A percentile compares a stretch with the other conserved stretches of the same genome.
These are phyloP conservation scores for Rhizophagus clarus DNA, from an alignment of 192 early-diverging fungal species.

Conservation along the genomic window DNA sequence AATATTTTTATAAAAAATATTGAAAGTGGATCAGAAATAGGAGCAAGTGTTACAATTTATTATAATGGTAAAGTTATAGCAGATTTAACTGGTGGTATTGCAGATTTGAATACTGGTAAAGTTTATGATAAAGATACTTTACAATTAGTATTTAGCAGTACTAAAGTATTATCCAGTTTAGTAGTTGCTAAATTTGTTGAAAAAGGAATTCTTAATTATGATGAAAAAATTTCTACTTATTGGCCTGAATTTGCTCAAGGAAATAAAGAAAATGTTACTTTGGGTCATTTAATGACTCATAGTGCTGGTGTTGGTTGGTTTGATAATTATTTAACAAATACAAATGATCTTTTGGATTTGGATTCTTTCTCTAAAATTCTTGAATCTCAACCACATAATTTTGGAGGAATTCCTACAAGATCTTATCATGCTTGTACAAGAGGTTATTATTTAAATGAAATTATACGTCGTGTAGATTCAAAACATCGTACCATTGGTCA, in stretches of 20 bases:
- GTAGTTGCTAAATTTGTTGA: slow-evolving; percentile 63
- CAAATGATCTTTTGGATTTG: slow-evolving; percentile 49
- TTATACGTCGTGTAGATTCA: slow-evolving; percentile 65
- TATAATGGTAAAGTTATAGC: slow-evolving; percentile 54
- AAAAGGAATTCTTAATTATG: slow-evolving; percentile 55
- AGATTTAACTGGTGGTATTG: slow-evolving; percentile 66
- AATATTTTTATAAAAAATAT: slow-evolving; percentile 22
- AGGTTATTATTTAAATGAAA: slow-evolving; percentile 75
- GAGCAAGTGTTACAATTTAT: slow-evolving; percentile 50
- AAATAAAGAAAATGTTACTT: slow-evolving; percentile 68
- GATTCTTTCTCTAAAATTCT: slow-evolving; percentile 54
- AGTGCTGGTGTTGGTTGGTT: slow-evolving; percentile 64
- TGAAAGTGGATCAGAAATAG: slow-evolving; percentile 46
- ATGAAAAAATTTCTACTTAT: slow-evolving; percentile 53
- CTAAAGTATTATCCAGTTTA: slow-evolving; percentile 56
- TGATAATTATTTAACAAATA: slow-evolving; percentile 48
- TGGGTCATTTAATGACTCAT: slow-evolving; percentile 63
- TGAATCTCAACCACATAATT: slow-evolving; percentile 67
- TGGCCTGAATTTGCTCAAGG: slow-evolving; percentile 80
- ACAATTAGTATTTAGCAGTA: slow-evolving; percentile 65
- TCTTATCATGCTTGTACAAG: slow-evolving; percentile 67
- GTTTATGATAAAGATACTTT: slow-evolving; percentile 59
- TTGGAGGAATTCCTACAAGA: slow-evolving; percentile 48
- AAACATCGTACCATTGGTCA: slow-evolving; percentile 58
- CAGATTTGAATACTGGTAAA: slow-evolving; percentile 30